Base-by-base conservation (phyloP, 441 rosid species). In the Raphanus hybrid region DNA sequence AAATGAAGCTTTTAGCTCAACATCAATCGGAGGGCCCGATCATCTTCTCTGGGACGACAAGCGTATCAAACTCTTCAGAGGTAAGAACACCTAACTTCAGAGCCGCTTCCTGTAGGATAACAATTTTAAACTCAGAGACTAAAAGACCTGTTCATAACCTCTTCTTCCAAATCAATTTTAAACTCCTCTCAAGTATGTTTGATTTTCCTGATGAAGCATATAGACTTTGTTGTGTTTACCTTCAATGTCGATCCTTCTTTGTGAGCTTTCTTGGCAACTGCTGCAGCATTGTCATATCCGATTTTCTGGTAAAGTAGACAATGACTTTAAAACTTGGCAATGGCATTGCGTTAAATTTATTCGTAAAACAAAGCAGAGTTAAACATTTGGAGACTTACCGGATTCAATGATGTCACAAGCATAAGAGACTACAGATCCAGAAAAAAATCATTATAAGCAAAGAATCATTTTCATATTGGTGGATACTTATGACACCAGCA, bases 241-340 rank as follows among this genome's bases (percentile, higher is more conserved):
- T 95, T 95, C 84, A 93, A 75, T 54, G 97, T 91, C 59, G 82
- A 69, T 71, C 98, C 99, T 80, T 91, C 99, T 81, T 91, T 93
- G 82, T 95, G 99, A 70, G 99, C 98, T 82, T 84, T 88, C 91
- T 95, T 95, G 72, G 99, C 99, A 84, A 95, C 99, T 63, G 95
- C 96, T 9, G 99, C 99, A 54, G 98, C 99, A 72, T 91, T 91
- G 86, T 95, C 99, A 75, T 93, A 93, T 9, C 99, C 98, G 78
- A 93, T 93, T 95, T 93, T 92, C 99, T 95, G 84, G 75, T 57
- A 41, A n/a, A 69, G 14, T 26, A 72, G 16, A 60, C 14, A 62
- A 58, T 52, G 12, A 35, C 57, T 29, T 57, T 54, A 0, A 14
- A n/a, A 55, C 2, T 73, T 63, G 6, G 61, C 29, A 63, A n/a